Evolutionary conservation across 345 rosid genomes (phyloP).

Genomic region (Citropsis articulata): DNA sequence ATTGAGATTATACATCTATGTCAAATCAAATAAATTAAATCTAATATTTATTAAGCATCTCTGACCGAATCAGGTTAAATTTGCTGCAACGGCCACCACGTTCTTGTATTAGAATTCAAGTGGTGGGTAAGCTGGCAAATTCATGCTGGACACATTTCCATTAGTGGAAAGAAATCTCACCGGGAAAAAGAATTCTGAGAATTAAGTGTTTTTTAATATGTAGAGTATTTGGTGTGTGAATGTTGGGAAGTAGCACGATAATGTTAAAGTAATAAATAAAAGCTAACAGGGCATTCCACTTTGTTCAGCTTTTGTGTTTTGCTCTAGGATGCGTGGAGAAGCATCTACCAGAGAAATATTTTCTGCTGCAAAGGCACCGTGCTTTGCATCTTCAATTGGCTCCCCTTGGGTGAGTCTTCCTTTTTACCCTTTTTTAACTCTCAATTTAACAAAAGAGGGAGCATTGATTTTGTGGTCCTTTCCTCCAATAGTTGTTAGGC

Average conservation of each 20-base stretch:
- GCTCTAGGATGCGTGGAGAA: constrained; percentile 24
- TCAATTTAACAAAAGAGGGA: neutral
- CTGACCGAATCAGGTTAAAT: constrained; percentile 5
- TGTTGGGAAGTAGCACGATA: constrained; percentile 17
- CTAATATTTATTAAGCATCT: neutral
- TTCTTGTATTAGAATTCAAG: constrained; percentile 18
- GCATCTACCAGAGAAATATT: neutral
- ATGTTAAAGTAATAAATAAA: constrained; percentile 15
- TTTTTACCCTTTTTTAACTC: neutral
- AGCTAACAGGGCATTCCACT: constrained; percentile 29
- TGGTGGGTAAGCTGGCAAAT: constrained; percentile 31
- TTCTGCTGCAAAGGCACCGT: constrained; percentile 14
- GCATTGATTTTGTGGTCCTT: constrained; percentile 9
- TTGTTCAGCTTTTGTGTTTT: constrained; percentile 16
- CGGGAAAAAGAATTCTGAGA: neutral
- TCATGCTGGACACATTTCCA: constrained; percentile 22
- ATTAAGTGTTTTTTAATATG: neutral
- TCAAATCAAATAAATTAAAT: neutral
- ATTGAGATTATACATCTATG: neutral
- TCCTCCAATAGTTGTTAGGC: constrained; percentile 10
- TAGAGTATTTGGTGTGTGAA: neutral
- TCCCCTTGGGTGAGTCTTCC: neutral
- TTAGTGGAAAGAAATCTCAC: constrained; percentile 39
- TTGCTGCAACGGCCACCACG: constrained; percentile 25
- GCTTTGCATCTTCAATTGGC: constrained; percentile 1